Evolutionary conservation across 2,329 filamentous ascomycete species (phyloP).

Genomic region (Fusarium sarcochroum): DNA sequence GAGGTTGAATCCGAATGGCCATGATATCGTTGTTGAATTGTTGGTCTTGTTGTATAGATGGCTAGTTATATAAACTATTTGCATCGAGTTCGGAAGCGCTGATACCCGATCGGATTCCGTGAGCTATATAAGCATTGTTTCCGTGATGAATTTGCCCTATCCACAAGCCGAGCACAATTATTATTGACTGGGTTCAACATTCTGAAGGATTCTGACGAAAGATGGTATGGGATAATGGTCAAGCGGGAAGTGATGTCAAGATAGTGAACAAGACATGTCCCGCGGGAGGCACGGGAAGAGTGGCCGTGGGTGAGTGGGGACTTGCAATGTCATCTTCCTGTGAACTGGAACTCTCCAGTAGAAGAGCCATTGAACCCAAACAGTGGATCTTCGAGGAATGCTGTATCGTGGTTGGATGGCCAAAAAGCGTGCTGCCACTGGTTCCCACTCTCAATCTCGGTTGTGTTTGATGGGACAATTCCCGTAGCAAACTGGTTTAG

Average conservation of each 20-base stretch:
- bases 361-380: slow-evolving; percentile 53
- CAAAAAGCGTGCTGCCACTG: slow-evolving; percentile 26
- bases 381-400: slow-evolving; percentile 48
- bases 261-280: not conserved
- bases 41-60: not conserved
- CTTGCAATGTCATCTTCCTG: slow-evolving; percentile 15
- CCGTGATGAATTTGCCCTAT: not conserved
- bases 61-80: too few species aligned
- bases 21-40: slow-evolving; percentile 3
- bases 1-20: slow-evolving; percentile 15
- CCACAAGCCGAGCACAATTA: not conserved
- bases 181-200: not conserved
- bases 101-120: not conserved
- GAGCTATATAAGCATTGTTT: slow-evolving; percentile 27
- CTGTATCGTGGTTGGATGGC: slow-evolving; percentile 23
- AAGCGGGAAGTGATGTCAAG: not conserved
- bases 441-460: slow-evolving; percentile 17
- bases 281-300: slow-evolving; percentile 15
- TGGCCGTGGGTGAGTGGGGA: not conserved
- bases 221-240: not conserved
- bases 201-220: not conserved
- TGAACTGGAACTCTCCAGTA: slow-evolving; percentile 45
- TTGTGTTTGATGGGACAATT: not conserved
- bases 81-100: not conserved
- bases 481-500: not conserved